Evolutionary conservation across 768 basidiomycete species (phyloP).

Genomic region (Leucosporidium creatinivorum): DNA sequence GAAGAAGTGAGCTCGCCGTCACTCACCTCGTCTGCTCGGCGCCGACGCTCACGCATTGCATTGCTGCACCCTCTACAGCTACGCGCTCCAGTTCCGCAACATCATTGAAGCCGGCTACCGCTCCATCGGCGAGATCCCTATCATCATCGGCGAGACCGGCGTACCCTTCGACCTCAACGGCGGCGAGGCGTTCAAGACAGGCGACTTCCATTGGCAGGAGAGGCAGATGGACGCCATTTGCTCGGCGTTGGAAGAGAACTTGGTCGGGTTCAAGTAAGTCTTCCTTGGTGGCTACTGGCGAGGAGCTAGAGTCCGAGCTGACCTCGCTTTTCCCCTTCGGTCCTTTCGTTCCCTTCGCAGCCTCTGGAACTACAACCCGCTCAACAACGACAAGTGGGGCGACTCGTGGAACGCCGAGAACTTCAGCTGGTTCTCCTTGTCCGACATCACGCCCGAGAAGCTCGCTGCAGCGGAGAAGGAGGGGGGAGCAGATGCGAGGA

Average conservation of each 20-base stretch:
- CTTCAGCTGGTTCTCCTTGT: slow-evolving; percentile 74
- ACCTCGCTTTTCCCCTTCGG: neutral
- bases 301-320: neutral
- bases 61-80: slow-evolving; percentile 41
- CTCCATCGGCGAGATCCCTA: slow-evolving; percentile 69
- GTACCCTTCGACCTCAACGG: slow-evolving; percentile 94
- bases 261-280: slow-evolving; percentile 65
- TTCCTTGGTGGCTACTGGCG: no score
- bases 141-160: slow-evolving; percentile 86
- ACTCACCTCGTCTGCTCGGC: neutral
- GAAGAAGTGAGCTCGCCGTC: slow-evolving; percentile 22
- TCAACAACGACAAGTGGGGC: slow-evolving; percentile 67
- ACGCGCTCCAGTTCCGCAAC: slow-evolving; percentile 67
- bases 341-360: slow-evolving; percentile 45
- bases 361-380: slow-evolving; percentile 90
- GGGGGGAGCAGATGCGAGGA: slow-evolving; percentile 49
- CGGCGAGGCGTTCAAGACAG: slow-evolving; percentile 61
- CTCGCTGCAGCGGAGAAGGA: slow-evolving; percentile 46
- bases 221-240: slow-evolving; percentile 94
- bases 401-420: slow-evolving; percentile 65
- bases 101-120: slow-evolving; percentile 63
- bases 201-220: slow-evolving; percentile 72
- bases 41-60: neutral
- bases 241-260: slow-evolving; percentile 64
- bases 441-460: slow-evolving; percentile 15